Evolutionary conservation across 2,329 filamentous ascomycete species (phyloP), one percentile per base, ranked within the genome.

Genomic region (Neonectria coccinea): DNA sequence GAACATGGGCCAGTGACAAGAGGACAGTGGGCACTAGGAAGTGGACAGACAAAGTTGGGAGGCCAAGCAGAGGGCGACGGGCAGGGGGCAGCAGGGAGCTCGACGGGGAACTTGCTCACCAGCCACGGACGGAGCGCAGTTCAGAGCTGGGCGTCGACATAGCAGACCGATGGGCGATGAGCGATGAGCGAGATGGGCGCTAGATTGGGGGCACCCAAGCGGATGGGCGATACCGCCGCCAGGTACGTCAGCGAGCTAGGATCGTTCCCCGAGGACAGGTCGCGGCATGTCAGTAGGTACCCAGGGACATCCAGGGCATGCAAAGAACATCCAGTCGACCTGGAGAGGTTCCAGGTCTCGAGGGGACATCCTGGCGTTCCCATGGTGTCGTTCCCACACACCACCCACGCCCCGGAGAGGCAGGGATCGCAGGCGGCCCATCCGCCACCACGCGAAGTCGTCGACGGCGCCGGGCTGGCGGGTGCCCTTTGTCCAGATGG

Each of bases 211-310:
- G 57, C 64, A 54, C 59, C 51, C 61, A 67, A 67, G 66, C 70
- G 62, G 56, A 66, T 68, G 69, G 69, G 59, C 66, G 64, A 68
- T 60, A 73, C 67, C 66, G 61, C 69, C 68, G 70, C 67, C 67
- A 70, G 64, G 63, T 73, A 73, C 71, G 71, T 73, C 71, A 73
- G 69, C 64, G 62, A 44, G 56, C 64, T 65, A 61, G 70, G 68
- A 70, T 60, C 60, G 69, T 56, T 54, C 52, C 55, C 44, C 59
- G 22, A 54, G 48, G 42, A 22, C 50, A 56, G 66, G 65, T 57
- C 47, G 55, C 55, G 55, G 54, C 60, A 56, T 56, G 66, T 63
- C 39, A 7, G 39, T 20, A 42, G 8, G 39, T 42, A 42, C 39
- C 39, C n/a, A 20, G 39, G n/a, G 39, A 42, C 39, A 42, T 20